These are phyloP conservation scores for Wickerhamiella azyma DNA, from an alignment of 805 yeast genomes.

Conservation along the genomic window DNA sequence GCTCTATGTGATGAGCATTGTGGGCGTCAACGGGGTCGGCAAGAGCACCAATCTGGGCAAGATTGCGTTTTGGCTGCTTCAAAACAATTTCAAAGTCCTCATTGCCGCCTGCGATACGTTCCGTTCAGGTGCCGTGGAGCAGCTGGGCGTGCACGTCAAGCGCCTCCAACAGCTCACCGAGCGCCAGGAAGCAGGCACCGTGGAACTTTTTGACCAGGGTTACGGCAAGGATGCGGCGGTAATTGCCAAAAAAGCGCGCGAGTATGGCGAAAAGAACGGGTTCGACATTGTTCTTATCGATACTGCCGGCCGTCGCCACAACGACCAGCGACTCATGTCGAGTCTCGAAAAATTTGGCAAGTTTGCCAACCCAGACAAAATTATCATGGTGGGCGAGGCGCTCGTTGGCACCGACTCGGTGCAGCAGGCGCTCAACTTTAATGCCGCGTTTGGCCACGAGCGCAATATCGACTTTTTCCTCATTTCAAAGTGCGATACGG, in stretches of 20 bases:
- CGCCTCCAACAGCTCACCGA: constrained; percentile 59
- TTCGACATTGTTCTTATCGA: constrained; percentile 86
- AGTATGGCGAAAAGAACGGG: constrained; percentile 51
- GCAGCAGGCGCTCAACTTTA: constrained; percentile 85
- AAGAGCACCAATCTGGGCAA: constrained; percentile 92
- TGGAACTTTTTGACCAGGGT: constrained; percentile 85
- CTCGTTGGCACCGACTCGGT: constrained; percentile 95
- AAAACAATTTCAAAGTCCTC: constrained; percentile 71
- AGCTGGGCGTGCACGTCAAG: constrained; percentile 81
- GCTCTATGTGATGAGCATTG: constrained; percentile 93
- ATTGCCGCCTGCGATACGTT: constrained; percentile 97
- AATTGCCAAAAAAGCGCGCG: constrained; percentile 82
- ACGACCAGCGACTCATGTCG: constrained; percentile 88
- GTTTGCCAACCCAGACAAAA: constrained; percentile 89
- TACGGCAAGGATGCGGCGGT: constrained; percentile 97
- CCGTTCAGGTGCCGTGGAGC: constrained; percentile 98
- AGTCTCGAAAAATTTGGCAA: constrained; percentile 90
- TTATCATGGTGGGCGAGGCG: constrained; percentile 98
- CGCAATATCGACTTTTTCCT: constrained; percentile 79
- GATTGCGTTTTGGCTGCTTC: constrained; percentile 87
- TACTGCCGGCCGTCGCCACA: constrained; percentile 96
- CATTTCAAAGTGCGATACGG: constrained; percentile 91
- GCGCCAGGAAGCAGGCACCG: constrained; percentile 32
- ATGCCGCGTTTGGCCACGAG: constrained; percentile 77
- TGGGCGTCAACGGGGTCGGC: constrained; percentile 97